phyloP scores from a whole-genome alignment of 495 filamentous ascomycete species.

The Aspergillus nidulans region DNA sequence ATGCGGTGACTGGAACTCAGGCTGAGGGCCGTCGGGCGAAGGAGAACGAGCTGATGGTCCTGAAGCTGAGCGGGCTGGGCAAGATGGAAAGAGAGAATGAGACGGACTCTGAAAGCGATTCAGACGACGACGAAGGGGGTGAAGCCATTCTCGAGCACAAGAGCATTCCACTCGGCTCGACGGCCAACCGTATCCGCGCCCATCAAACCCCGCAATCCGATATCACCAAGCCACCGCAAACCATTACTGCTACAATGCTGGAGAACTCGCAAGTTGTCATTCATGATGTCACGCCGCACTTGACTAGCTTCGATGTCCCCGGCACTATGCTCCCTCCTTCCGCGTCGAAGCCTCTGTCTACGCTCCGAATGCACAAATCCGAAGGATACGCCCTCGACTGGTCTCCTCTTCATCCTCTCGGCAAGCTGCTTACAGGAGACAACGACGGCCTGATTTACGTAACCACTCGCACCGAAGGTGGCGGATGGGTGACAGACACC shows the following conservation, averaged over 20 bases:
- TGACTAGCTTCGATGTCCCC: conserved; percentile 81
- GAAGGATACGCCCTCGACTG: conserved; percentile 96
- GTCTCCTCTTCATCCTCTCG: conserved; percentile 70
- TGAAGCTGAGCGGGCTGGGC: conserved; percentile 88
- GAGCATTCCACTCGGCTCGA: conserved; percentile 75
- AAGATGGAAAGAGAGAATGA: conserved; percentile 74
- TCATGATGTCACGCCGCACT: conserved; percentile 86
- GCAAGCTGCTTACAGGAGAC: conserved; percentile 89
- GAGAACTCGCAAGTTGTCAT: conserved; percentile 85
- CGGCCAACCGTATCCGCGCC: conserved; percentile 86
- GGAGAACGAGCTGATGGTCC: conserved; percentile 90
- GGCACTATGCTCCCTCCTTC: conserved; percentile 73
- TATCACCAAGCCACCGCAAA: conserved; percentile 65
- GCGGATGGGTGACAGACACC: conserved; percentile 78
- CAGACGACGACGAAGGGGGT: conserved; percentile 69
- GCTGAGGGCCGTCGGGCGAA: conserved; percentile 66
- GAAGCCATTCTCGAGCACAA: conserved; percentile 94
- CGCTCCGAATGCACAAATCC: conserved; percentile 82
- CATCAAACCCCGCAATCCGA: conserved; percentile 70
- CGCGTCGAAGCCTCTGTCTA: conserved; percentile 79
- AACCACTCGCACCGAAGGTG: conserved; percentile 79
- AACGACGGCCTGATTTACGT: conserved; percentile 83
- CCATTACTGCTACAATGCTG: conserved; percentile 84
- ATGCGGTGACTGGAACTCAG: conserved; percentile 90
- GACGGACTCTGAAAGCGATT: conserved; percentile 68